Evolutionary conservation across 2,329 filamentous ascomycete genomes (phyloP).

Genomic region (Exophiala mesophila): DNA sequence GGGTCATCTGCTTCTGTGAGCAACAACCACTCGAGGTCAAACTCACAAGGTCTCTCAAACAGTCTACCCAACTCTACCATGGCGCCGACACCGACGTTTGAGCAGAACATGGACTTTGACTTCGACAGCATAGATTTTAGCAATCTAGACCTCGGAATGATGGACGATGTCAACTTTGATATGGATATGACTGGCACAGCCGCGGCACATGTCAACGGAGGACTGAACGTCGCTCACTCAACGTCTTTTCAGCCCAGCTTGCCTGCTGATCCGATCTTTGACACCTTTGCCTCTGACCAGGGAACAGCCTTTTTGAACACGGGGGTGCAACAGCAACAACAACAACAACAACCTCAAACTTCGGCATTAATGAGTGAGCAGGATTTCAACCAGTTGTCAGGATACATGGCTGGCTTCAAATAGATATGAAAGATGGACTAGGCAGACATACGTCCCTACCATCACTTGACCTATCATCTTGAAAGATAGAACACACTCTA

Average conservation of each 20-base stretch:
- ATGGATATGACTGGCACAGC: conserved; percentile 5
- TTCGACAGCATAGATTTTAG: conserved; percentile 27
- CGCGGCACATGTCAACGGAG: background rate
- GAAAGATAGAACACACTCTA: no score
- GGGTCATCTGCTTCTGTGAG: background rate
- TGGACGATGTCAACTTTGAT: conserved; percentile 23
- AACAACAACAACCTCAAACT: conserved; percentile 7
- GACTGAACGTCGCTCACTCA: background rate
- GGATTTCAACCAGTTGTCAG: conserved; percentile 17
- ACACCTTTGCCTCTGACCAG: conserved; percentile 8
- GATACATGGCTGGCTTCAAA: conserved; percentile 19
- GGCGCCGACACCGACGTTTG: conserved; percentile 12
- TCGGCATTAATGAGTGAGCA: conserved; percentile 17
- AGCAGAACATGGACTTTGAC: conserved; percentile 25
- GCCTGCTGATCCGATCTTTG: conserved; percentile 13
- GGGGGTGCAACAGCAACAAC: conserved; percentile 6
- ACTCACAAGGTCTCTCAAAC: background rate
- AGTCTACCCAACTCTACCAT: conserved; percentile 16
- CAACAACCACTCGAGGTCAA: no score
- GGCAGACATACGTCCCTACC: no score
- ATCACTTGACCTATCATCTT: no score
- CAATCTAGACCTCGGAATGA: conserved; percentile 22
- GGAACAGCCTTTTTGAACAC: background rate
- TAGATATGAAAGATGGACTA: no score
- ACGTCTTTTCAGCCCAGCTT: conserved; percentile 15